phyloP scores from a whole-genome alignment of 352 stramenopile species.

The Phytopythium delawarense region DNA sequence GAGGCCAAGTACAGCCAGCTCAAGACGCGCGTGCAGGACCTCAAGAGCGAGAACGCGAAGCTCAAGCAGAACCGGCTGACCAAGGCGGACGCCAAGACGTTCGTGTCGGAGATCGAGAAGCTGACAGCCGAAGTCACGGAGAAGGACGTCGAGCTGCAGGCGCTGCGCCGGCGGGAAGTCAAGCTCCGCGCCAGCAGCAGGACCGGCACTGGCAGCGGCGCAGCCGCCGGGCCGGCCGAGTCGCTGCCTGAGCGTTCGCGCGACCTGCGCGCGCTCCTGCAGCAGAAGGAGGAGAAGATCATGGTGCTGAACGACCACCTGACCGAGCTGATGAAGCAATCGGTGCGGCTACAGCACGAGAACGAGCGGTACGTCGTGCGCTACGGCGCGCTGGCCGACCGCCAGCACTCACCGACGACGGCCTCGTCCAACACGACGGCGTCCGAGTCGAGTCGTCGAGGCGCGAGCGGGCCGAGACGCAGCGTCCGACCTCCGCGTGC shows the following conservation, averaged over 20 bases:
- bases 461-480: neutral
- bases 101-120: conserved; percentile 47
- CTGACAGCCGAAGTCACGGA: conserved; percentile 42
- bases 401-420: conserved; percentile 7
- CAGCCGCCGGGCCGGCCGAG: conserved; percentile 10
- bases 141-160: conserved; percentile 47
- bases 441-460: conserved; percentile 4
- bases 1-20: conserved; percentile 43
- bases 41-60: conserved; percentile 44
- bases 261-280: conserved; percentile 39
- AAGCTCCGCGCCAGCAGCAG: conserved; percentile 14
- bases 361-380: conserved; percentile 56
- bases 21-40: conserved; percentile 37
- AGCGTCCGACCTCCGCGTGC: neutral
- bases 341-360: conserved; percentile 65
- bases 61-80: conserved; percentile 43
- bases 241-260: conserved; percentile 31
- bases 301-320: conserved; percentile 84
- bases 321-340: conserved; percentile 78
- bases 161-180: conserved; percentile 15
- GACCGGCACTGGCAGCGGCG: conserved; percentile 9
- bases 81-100: conserved; percentile 38
- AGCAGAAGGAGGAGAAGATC: conserved; percentile 77
- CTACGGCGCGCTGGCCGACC: conserved; percentile 24
- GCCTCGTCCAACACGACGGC: conserved; percentile 24